Evolutionary conservation across 2,329 filamentous ascomycete species (phyloP), one percentile per base, ranked within the genome.

Genomic region (Colletotrichum kahawae): DNA sequence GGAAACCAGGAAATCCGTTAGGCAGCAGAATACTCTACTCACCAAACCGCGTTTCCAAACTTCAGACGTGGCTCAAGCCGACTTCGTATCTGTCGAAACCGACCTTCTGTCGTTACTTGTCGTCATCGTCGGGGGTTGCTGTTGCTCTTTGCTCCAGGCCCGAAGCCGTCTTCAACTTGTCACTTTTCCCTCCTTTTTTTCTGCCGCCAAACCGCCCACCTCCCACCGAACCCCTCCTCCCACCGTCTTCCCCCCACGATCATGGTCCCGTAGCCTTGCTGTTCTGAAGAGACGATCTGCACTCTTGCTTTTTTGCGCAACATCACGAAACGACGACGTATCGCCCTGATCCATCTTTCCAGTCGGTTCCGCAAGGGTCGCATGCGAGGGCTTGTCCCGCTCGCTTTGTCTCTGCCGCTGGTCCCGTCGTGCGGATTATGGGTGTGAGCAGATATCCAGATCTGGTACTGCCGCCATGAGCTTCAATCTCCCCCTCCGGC

Each of bases 401-500:
- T 72, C 73, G 73, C 63, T 51, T 73, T 68, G 63, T 63, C 34
- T 36, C 24, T 51, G 63, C 59, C 43, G 29, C 38, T 29, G 70
- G 29, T 51, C 54, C 59, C 51, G 56, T 43, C 13, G 34, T 56
- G 69, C 70, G 66, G 64, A 67, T 72, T 75, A 75, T 75, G 73
- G 73, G 73, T 65, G 33, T 73, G 73, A 73, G 56, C 57, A 66
- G 62, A 43, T 68, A 75, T 64, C 57, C 38, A 60, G 66, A 66
- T 38, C 62, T 67, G 69, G 66, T 70, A 73, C 72, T 74, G 73
- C 71, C 78, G 83, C 77, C 78, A 89, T 89, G 87, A 90, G 84
- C 80, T 82, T 90, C 82, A 88, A 87, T 76, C 83, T 90, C 43
- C 89, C 90, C 66, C 80, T 90, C 77, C 88, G 88, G 76, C 82